Conservation (phyloP, 306 rosid genomes). For the Amphicarpaea edgeworthii region DNA sequence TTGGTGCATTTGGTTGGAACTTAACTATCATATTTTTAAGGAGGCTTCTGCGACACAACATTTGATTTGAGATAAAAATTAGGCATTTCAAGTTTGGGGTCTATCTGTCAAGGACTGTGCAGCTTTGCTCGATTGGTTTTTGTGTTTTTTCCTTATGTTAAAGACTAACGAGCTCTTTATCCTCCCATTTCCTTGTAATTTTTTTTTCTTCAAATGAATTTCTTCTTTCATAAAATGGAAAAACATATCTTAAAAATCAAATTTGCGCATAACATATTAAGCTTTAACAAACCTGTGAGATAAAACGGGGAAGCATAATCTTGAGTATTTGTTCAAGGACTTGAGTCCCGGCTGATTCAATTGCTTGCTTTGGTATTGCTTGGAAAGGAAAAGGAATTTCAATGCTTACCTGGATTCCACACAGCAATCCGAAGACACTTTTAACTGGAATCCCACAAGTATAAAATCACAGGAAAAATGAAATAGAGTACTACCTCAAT, state of each 20-base stretch:
- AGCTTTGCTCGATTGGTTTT: neutral
- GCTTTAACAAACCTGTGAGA: conserved; percentile 76
- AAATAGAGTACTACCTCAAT: conserved; percentile 71
- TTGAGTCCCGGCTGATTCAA: conserved; percentile 94
- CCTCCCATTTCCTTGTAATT: neutral
- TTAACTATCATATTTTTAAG: conserved; percentile 1
- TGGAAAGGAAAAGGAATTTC: conserved; percentile 84
- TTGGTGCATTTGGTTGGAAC: neutral
- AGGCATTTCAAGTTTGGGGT: neutral
- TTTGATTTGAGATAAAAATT: conserved; percentile 8
- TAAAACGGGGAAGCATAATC: conserved; percentile 93
- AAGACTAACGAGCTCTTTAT: neutral
- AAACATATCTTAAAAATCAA: conserved; percentile 8
- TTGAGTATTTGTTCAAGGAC: conserved; percentile 89
- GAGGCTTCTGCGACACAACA: neutral
- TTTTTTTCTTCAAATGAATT: conserved; percentile 8
- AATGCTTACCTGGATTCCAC: conserved; percentile 75
- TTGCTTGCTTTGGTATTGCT: conserved; percentile 80
- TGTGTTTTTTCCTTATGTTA: neutral
- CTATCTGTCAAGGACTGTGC: neutral
- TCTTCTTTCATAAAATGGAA: conserved; percentile 12
- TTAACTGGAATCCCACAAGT: neutral
- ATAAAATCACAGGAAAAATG: conserved; percentile 21
- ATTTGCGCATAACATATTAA: neutral
- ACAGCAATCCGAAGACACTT: conserved; percentile 37